Conservation (phyloP, 2,329 filamentous ascomycete species). For the Neofusicoccum laricinum region DNA sequence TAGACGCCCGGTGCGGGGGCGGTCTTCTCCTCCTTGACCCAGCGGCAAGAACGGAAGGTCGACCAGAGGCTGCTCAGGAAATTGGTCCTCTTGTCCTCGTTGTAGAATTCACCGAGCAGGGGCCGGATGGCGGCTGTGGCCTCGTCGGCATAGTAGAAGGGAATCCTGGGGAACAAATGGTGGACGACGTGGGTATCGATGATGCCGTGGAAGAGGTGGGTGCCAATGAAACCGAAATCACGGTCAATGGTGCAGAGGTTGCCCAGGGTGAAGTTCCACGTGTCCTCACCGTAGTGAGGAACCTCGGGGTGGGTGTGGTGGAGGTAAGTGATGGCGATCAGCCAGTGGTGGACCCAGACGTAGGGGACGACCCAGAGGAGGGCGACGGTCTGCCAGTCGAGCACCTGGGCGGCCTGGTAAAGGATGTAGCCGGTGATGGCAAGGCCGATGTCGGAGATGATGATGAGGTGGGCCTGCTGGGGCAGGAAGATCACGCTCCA, state of each 20-base stretch:
- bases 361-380: constrained; percentile 64
- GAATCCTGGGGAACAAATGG: constrained; percentile 60
- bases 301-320: constrained; percentile 64
- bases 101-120: constrained; percentile 56
- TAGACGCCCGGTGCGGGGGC: neutral
- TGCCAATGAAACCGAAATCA: constrained; percentile 62
- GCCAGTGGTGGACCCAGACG: constrained; percentile 69
- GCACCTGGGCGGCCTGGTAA: constrained; percentile 53
- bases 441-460: constrained; percentile 60
- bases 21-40: constrained; percentile 13
- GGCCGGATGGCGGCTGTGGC: constrained; percentile 57
- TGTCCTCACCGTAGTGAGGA: constrained; percentile 57
- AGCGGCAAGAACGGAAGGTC: constrained; percentile 12
- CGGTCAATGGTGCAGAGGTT: constrained; percentile 63
- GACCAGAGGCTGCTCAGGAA: constrained; percentile 14
- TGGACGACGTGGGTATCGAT: constrained; percentile 64
- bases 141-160: constrained; percentile 60
- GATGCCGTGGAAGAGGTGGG: constrained; percentile 65
- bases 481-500: constrained; percentile 60
- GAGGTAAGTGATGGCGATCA: constrained; percentile 72
- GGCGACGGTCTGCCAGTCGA: constrained; percentile 48
- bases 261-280: constrained; percentile 62
- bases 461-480: constrained; percentile 55
- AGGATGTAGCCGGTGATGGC: constrained; percentile 49
- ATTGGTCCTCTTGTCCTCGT: constrained; percentile 33